These are phyloP conservation scores for Dendrothele bispora DNA, from an alignment of 768 basidiomycete species.

Conservation along the genomic window DNA sequence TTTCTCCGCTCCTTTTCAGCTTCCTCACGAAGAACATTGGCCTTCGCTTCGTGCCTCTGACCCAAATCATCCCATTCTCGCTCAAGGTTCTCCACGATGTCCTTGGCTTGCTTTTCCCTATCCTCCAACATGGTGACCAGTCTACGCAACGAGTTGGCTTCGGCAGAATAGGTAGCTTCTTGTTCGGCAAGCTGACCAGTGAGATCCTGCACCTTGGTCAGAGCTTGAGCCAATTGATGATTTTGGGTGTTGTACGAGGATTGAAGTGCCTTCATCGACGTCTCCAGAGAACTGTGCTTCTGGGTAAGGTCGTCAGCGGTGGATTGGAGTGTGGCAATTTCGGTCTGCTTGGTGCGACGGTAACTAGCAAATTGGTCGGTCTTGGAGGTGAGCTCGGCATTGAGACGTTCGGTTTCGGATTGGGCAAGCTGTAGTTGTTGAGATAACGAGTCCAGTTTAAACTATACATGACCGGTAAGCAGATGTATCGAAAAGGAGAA, in stretches of 20 bases:
- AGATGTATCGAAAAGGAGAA: not conserved
- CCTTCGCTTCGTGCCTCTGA: conserved; percentile 66
- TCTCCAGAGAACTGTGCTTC: conserved; percentile 62
- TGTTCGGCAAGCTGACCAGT: conserved; percentile 81
- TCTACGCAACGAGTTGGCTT: conserved; percentile 71
- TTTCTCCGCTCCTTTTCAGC: conserved; percentile 68
- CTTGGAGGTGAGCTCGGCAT: conserved; percentile 66
- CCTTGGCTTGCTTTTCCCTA: conserved; percentile 81
- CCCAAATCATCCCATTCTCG: conserved; percentile 77
- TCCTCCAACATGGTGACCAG: conserved; percentile 86
- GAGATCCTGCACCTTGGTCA: conserved; percentile 73
- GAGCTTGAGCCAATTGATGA: conserved; percentile 75
- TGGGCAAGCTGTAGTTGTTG: conserved; percentile 81
- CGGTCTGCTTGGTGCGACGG: conserved; percentile 77
- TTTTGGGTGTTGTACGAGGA: conserved; percentile 69
- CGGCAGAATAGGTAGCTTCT: conserved; percentile 78
- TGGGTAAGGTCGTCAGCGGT: conserved; percentile 73
- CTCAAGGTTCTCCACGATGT: conserved; percentile 81
- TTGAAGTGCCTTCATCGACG: conserved; percentile 72
- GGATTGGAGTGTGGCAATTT: conserved; percentile 73
- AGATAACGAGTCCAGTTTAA: conserved; percentile 80
- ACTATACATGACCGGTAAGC: conserved; percentile 42
- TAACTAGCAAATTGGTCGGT: conserved; percentile 84
- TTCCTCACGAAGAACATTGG: conserved; percentile 66
- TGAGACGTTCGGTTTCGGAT: conserved; percentile 72